Percentiles rank a stretch among this genome's conserved stretches.
Evolutionary conservation across 306 rosid species (phyloP).

Genomic region (Gastrolobium bilobum): DNA sequence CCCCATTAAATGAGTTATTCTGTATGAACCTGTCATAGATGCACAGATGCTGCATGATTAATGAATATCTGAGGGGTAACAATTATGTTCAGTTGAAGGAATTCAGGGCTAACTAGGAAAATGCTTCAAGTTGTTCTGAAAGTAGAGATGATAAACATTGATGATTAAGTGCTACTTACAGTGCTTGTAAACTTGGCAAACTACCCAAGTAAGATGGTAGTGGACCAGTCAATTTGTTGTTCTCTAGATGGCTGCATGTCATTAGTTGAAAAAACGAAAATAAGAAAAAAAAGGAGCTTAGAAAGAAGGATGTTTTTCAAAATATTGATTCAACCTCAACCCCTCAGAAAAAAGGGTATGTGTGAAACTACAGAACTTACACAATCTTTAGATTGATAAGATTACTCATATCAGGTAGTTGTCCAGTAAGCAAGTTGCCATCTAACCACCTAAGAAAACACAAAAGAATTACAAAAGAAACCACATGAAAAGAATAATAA

Average conservation of each 20-base stretch:
- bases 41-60: slow-evolving; percentile 40
- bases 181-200: slow-evolving; percentile 83
- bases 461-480: slow-evolving; percentile 38
- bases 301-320: slow-evolving; percentile 25
- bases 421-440: slow-evolving; percentile 77
- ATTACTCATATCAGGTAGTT: slow-evolving; percentile 86
- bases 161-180: slow-evolving; percentile 65
- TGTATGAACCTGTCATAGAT: slow-evolving; percentile 79
- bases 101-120: slow-evolving; percentile 25
- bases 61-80: slow-evolving; percentile 7
- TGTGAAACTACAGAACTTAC: slow-evolving; percentile 65
- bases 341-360: neutral
- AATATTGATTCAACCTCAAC: neutral
- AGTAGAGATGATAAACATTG: slow-evolving; percentile 32
- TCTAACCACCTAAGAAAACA: slow-evolving; percentile 79
- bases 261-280: slow-evolving; percentile 18
- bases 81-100: slow-evolving; percentile 17
- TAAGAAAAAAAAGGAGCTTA: neutral
- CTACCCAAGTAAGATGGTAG: slow-evolving; percentile 83
- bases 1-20: slow-evolving; percentile 88
- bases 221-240: slow-evolving; percentile 80
- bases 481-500: neutral
- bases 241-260: slow-evolving; percentile 90
- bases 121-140: slow-evolving; percentile 36
- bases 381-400: slow-evolving; percentile 84